Evolutionary conservation across 495 filamentous ascomycete genomes (phyloP).

Genomic region (Neurospora africana): DNA sequence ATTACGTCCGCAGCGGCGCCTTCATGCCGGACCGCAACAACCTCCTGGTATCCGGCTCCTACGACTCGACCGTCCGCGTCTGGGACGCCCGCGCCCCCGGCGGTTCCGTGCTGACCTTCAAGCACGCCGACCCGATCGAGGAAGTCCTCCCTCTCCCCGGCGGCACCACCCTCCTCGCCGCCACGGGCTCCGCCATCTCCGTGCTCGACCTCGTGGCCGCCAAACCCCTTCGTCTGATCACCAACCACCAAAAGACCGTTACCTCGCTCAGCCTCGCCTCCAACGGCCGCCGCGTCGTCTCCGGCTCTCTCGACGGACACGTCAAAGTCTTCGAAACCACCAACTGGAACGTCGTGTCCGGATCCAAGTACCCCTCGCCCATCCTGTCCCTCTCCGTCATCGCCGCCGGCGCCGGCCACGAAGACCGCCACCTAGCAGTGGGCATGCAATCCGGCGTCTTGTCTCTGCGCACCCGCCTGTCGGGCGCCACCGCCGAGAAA

Average conservation of each 20-base stretch:
- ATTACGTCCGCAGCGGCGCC: conserved; percentile 79
- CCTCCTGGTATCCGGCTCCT: conserved; percentile 75
- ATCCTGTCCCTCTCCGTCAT: conserved; percentile 75
- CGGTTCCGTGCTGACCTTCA: conserved; percentile 74
- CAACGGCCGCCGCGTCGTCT: conserved; percentile 67
- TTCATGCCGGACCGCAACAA: conserved; percentile 77
- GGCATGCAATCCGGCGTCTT: conserved; percentile 88
- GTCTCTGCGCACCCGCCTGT: conserved; percentile 75
- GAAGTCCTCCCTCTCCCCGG: conserved; percentile 72
- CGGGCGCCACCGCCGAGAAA: conserved; percentile 68
- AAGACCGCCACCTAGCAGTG: conserved; percentile 80
- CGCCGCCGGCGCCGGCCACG: conserved; percentile 55
- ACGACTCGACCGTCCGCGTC: conserved; percentile 84
- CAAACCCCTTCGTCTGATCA: conserved; percentile 71
- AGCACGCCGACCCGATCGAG: conserved; percentile 81
- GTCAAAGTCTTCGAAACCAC: conserved; percentile 92
- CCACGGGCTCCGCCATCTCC: conserved; percentile 76
- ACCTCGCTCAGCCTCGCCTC: conserved; percentile 71
- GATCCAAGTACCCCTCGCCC: conserved; percentile 82
- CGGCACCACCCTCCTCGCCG: conserved; percentile 75
- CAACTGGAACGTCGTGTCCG: conserved; percentile 84
- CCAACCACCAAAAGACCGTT: conserved; percentile 96
- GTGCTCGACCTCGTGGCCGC: conserved; percentile 93
- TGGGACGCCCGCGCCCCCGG: conserved; percentile 78
- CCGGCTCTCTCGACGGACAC: conserved; percentile 84